Evolutionary conservation across 1,284 basidiomycete species (phyloP).

Genomic region (Cryptococcus neoformans): DNA sequence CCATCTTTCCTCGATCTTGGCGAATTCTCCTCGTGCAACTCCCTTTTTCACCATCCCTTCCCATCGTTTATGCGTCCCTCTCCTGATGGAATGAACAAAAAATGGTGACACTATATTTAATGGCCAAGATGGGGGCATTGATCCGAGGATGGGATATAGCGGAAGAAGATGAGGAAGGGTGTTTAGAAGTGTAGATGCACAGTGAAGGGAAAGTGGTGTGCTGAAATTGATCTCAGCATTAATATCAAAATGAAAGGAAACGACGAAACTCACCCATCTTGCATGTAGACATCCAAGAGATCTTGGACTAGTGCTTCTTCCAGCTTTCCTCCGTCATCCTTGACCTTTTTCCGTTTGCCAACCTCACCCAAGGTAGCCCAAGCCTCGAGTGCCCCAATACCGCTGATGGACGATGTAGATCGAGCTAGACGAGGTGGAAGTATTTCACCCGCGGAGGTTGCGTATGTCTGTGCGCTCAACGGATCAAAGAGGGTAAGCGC

Average conservation of each 20-base stretch:
- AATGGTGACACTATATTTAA: constrained; percentile 69
- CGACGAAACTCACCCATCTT: constrained; percentile 57
- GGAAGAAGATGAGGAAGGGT: constrained; percentile 77
- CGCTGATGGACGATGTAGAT: constrained; percentile 31
- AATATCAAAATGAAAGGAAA: not conserved
- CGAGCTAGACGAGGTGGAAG: constrained; percentile 62
- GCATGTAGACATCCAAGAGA: constrained; percentile 76
- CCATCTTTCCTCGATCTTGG: not conserved
- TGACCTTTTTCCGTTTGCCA: constrained; percentile 45
- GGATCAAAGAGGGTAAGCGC: constrained; percentile 69
- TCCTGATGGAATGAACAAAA: constrained; percentile 69
- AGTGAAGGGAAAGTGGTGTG: not conserved
- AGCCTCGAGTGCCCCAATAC: constrained; percentile 48
- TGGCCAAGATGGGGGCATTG: constrained; percentile 72
- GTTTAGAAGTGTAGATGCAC: constrained; percentile 63
- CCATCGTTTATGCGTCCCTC: constrained; percentile 46
- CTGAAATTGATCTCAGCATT: not conserved
- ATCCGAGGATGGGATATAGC: constrained; percentile 64
- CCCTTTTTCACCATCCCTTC: not conserved
- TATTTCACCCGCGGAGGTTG: constrained; percentile 68
- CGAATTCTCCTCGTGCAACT: not conserved
- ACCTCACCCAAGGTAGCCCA: constrained; percentile 57
- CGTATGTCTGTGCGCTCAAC: constrained; percentile 75
- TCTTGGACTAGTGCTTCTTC: constrained; percentile 57
- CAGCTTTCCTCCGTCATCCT: constrained; percentile 50